Evolutionary conservation across 1,284 basidiomycete genomes (phyloP).

Genomic region (Microbotryum scabiosae): DNA sequence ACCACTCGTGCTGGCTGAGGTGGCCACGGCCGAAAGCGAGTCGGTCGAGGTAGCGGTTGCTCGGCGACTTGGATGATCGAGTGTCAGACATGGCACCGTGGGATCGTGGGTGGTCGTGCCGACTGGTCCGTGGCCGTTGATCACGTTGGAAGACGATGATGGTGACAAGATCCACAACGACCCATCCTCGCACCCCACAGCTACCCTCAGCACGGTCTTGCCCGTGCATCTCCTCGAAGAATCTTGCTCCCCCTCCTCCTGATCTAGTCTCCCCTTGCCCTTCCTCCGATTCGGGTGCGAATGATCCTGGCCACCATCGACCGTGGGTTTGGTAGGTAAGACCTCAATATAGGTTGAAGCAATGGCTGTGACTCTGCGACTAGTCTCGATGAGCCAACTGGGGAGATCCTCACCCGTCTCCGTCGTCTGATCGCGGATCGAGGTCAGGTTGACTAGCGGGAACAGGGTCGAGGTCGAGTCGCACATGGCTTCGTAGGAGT

Average conservation of each 20-base stretch:
- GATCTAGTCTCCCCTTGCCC: background rate
- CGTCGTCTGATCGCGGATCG: background rate
- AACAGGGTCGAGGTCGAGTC: constrained; percentile 2
- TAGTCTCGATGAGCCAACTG: constrained; percentile 19
- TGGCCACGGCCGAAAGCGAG: background rate
- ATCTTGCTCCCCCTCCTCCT: background rate
- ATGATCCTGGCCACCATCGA: background rate
- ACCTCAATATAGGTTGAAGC: background rate
- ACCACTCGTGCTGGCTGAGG: background rate
- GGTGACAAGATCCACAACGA: constrained; percentile 24
- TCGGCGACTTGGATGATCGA: background rate
- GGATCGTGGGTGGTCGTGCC: background rate
- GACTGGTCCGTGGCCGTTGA: background rate
- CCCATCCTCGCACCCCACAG: constrained; percentile 21
- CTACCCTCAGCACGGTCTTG: constrained; percentile 7
- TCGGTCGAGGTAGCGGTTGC: background rate
- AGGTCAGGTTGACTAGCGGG: background rate
- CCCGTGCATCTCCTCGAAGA: too few species aligned
- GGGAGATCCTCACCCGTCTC: background rate
- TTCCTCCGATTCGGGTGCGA: background rate
- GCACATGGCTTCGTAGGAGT: too few species aligned
- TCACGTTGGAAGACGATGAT: background rate
- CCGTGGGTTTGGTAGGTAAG: background rate
- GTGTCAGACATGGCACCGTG: background rate
- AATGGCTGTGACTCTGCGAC: constrained; percentile 14